A percentile compares a stretch with the other conserved stretches of the same genome.
Conservation (phyloP, 208 protist genomes). For the Leishmania arabica region DNA sequence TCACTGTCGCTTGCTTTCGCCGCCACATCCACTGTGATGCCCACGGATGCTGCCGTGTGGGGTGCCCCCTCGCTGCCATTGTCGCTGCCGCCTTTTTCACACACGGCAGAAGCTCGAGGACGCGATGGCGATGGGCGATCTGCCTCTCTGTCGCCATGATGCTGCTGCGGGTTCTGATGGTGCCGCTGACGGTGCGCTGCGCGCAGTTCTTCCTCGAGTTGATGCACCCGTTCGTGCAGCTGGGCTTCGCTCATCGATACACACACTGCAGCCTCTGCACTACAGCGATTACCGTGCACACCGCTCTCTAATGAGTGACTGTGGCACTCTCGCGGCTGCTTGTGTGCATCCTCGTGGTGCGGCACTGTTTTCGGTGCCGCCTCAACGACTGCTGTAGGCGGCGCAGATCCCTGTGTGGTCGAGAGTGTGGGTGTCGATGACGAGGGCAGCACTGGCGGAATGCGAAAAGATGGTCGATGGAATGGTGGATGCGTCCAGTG, state of each 20-base stretch:
- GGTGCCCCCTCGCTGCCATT: not conserved
- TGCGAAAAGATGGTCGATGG: conserved; percentile 9
- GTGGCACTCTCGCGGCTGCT: not conserved
- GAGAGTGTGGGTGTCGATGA: not conserved
- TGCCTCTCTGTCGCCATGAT: no score
- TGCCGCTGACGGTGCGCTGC: no score
- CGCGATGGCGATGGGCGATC: no score
- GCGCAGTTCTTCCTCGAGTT: conserved; percentile 10
- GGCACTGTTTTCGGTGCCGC: not conserved
- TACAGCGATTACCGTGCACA: not conserved
- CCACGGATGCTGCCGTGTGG: not conserved
- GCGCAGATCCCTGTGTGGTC: not conserved
- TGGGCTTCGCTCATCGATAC: not conserved
- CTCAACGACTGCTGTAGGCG: not conserved
- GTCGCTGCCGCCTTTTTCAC: not conserved
- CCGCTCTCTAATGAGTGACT: not conserved
- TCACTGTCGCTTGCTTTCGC: not conserved
- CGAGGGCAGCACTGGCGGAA: not conserved
- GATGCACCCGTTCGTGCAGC: conserved; percentile 1
- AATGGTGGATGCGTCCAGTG: conserved; percentile 1
- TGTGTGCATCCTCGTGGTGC: not conserved
- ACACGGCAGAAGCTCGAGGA: no score
- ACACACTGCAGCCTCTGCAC: not conserved
- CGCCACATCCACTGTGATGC: not conserved
- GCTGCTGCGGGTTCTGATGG: no score